Evolutionary conservation across 1,139 yeast genomes (phyloP).

Genomic region (Debaryomyces psychrophilus): DNA sequence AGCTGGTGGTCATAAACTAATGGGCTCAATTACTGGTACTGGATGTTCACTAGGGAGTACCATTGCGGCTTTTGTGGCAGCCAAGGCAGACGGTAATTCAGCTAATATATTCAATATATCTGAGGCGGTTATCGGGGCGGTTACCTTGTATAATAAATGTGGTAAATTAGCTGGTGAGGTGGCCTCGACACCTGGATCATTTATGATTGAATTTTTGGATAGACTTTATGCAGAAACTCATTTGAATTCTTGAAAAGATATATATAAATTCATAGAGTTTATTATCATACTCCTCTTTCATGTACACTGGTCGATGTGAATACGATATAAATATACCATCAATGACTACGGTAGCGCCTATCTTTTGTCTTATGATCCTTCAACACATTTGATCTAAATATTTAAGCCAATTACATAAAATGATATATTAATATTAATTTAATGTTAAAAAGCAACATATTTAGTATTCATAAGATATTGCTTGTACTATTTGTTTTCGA

Average conservation of each 20-base stretch:
- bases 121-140: constrained; percentile 60
- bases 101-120: constrained; percentile 30
- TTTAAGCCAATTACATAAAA: too few species aligned
- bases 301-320: too few species aligned
- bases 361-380: too few species aligned
- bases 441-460: too few species aligned
- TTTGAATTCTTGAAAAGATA: neutral
- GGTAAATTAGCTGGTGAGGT: constrained; percentile 56
- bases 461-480: too few species aligned
- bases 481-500: too few species aligned
- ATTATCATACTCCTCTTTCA: neutral
- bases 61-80: constrained; percentile 62
- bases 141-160: constrained; percentile 63
- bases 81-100: constrained; percentile 32
- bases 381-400: too few species aligned
- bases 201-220: constrained; percentile 51
- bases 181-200: constrained; percentile 53
- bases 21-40: constrained; percentile 83
- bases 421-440: too few species aligned
- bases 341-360: too few species aligned
- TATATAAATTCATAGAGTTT: neutral
- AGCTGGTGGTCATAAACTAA: constrained; percentile 64
- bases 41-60: constrained; percentile 86
- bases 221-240: constrained; percentile 30
- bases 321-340: too few species aligned